Evolutionary conservation across 2,329 filamentous ascomycete species (phyloP), one percentile per base, ranked within the genome.

Genomic region (Colletotrichum cordylinicola): DNA sequence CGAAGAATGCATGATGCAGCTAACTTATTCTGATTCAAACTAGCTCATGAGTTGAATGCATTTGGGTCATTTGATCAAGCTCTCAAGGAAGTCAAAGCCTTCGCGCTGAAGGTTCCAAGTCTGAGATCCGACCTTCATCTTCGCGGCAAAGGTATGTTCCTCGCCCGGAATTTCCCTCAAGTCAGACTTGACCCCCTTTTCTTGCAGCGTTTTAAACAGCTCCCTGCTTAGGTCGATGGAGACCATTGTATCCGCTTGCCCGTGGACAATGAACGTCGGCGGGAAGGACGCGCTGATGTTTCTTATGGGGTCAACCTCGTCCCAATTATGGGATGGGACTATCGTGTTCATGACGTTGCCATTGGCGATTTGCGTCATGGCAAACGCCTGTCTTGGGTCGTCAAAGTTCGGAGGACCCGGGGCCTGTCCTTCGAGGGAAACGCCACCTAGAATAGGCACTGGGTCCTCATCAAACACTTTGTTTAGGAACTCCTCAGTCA

Each of bases 261-360:
- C 86, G 75, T 87, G 86, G 18, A 86, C 84, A 60, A 87, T 85
- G 78, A 83, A 86, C 1, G 85, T 87, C 8, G 86, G 84, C 31
- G 84, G 83, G 73, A 85, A 85, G 2, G 37, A 21, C 1, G 66
- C 6, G 6, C 35, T 72, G 8, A 87, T 71, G 65, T 85, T 85
- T 13, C 74, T 64, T 8, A 83, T 71, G 3, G 86, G 84, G 66
- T 87, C 85, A 4, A 84, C 81, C 37, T 79, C 70, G 24, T 79
- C 73, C 79, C 80, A 82, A 1, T 82, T 78, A 35, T 55, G 67
- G 0, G 73, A 77, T 13, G 77, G 80, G 58, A 67, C 84, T 76
- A 80, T 83, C 71, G 78, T 82, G 76, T 82, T 77, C 21, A 87
- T 72, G 1, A 87, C 84, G 2, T 76, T 84, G 4, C 86, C 86